Evolutionary conservation across 305 asterid species (phyloP).

Genomic region (Withania somnifera): DNA sequence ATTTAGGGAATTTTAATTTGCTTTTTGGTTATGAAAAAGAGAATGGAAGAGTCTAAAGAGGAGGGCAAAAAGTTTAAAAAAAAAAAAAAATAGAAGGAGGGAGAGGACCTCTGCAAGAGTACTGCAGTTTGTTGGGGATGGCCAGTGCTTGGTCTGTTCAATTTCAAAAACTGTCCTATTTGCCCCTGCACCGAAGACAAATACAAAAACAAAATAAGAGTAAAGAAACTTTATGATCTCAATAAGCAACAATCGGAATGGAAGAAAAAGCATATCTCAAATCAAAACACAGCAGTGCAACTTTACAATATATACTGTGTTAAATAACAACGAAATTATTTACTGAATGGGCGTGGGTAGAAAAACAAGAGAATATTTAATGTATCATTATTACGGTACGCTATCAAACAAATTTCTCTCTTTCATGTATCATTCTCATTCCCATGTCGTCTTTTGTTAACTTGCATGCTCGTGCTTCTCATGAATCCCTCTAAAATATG

Average conservation of each 20-base stretch:
- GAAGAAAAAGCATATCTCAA: constrained; percentile 9
- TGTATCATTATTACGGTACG: background rate
- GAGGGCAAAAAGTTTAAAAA: background rate
- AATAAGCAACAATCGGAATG: constrained; percentile 11
- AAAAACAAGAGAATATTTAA: background rate
- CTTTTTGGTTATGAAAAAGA: constrained; percentile 7
- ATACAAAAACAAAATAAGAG: constrained; percentile 28
- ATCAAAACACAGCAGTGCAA: no score
- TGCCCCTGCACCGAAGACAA: constrained; percentile 30
- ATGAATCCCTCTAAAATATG: background rate
- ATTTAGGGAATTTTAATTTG: background rate
- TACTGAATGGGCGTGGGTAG: background rate
- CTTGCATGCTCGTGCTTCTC: background rate
- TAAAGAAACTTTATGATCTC: constrained; percentile 19
- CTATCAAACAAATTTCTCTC: constrained; percentile 4
- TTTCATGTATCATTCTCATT: constrained; percentile 1
- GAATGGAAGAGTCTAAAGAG: background rate
- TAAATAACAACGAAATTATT: background rate
- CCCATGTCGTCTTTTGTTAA: background rate
- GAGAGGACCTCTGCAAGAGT: constrained; percentile 48
- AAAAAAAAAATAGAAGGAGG: background rate
- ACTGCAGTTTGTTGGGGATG: constrained; percentile 57
- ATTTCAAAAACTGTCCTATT: constrained; percentile 59
- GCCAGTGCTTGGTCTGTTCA: constrained; percentile 72
- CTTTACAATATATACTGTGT: no score